phyloP scores from a whole-genome alignment of 1,284 basidiomycete genomes.

The Cutaneotrichosporon sp. region DNA sequence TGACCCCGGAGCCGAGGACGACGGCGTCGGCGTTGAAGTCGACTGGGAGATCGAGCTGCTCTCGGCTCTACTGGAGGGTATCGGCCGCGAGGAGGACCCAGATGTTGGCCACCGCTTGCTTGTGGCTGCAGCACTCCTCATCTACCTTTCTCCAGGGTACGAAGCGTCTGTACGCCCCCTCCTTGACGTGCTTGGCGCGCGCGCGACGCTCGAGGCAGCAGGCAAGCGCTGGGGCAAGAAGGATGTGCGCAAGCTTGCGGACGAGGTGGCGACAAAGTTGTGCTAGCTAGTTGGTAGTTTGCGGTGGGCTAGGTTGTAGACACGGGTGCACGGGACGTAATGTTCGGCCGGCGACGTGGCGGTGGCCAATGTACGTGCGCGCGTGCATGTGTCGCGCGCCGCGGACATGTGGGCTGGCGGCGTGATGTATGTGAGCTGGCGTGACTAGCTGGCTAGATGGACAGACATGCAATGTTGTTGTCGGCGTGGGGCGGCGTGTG shows the following conservation, averaged over 20 bases:
- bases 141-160: conserved; percentile 57
- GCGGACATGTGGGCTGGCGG: too few species aligned
- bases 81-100: conserved; percentile 64
- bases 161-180: conserved; percentile 60
- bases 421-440: too few species aligned
- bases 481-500: too few species aligned
- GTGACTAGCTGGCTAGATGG: too few species aligned
- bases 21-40: conserved; percentile 49
- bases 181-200: conserved; percentile 65
- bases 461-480: too few species aligned
- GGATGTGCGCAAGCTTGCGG: conserved; percentile 55
- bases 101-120: conserved; percentile 75
- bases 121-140: conserved; percentile 65
- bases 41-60: conserved; percentile 80
- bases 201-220: conserved; percentile 52
- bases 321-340: too few species aligned
- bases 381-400: too few species aligned
- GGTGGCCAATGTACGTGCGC: too few species aligned
- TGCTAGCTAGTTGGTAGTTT: conserved; percentile 14
- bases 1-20: conserved; percentile 44
- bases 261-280: conserved; percentile 56
- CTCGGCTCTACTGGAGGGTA: conserved; percentile 68
- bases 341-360: too few species aligned
- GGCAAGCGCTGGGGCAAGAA: conserved; percentile 57
- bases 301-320: too few species aligned